Conservation (phyloP, 495 filamentous ascomycete genomes). For the Podospora fimiseda region DNA sequence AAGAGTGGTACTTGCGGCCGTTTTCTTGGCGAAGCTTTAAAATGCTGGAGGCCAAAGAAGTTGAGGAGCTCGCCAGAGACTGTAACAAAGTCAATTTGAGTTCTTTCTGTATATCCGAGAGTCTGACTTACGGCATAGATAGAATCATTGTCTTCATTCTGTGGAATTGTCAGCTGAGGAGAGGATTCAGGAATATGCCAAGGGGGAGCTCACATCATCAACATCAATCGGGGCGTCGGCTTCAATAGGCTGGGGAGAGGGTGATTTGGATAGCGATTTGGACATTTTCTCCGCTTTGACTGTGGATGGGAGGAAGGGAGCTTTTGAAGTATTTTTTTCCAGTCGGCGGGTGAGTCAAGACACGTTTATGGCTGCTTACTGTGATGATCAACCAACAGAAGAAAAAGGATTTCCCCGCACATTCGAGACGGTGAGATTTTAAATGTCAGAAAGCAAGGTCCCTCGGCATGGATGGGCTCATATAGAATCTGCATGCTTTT, state of each 20-base stretch:
- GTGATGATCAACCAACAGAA: too few species aligned
- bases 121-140: neutral
- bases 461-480: too few species aligned
- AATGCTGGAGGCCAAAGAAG: constrained; percentile 31
- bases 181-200: neutral
- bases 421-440: too few species aligned
- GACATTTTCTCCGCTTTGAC: too few species aligned
- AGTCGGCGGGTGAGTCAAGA: too few species aligned
- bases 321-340: too few species aligned
- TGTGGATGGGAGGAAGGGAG: too few species aligned
- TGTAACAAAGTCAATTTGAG: neutral
- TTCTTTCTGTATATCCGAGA: neutral
- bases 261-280: neutral
- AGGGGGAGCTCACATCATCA: neutral
- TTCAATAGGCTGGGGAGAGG: neutral
- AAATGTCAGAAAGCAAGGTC: too few species aligned
- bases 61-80: constrained; percentile 7
- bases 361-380: too few species aligned
- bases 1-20: constrained; percentile 39
- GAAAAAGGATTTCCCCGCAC: too few species aligned
- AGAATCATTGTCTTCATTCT: neutral
- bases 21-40: constrained; percentile 34
- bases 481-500: too few species aligned
- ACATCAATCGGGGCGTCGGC: neutral
- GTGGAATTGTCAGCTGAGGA: neutral